Percentiles rank a stretch among this genome's conserved stretches.
These are phyloP conservation scores for Coprinellus aureogranulatus DNA, from an alignment of 768 basidiomycete species.

Conservation along the genomic window DNA sequence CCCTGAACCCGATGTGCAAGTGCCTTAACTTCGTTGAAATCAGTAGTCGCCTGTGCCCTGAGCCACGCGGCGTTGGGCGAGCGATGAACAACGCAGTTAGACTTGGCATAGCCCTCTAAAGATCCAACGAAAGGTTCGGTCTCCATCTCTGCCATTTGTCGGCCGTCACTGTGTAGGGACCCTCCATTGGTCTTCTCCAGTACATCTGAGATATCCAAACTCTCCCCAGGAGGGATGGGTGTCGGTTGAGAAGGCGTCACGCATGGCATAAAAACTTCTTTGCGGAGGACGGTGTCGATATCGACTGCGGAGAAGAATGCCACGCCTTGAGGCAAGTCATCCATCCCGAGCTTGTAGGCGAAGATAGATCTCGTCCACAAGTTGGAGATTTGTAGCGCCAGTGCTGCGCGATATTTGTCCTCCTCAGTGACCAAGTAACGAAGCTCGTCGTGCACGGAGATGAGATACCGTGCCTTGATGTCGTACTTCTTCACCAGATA, in stretches of 20 bases:
- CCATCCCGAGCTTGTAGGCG: constrained; percentile 91
- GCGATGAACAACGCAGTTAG: constrained; percentile 66
- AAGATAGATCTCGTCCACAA: constrained; percentile 92
- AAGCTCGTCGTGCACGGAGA: constrained; percentile 96
- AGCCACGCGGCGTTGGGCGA: constrained; percentile 64
- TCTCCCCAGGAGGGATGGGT: constrained; percentile 86
- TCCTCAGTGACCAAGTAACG: constrained; percentile 88
- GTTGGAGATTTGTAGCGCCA: constrained; percentile 93
- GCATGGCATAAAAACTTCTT: constrained; percentile 96
- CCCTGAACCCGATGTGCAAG: constrained; percentile 57
- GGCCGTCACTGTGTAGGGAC: constrained; percentile 59
- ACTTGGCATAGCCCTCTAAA: constrained; percentile 49
- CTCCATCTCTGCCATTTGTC: constrained; percentile 44
- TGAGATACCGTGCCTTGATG: constrained; percentile 88
- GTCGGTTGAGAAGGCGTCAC: constrained; percentile 87
- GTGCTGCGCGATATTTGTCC: constrained; percentile 85
- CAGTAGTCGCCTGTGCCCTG: constrained; percentile 71
- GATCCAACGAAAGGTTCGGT: constrained; percentile 25
- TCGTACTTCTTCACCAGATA: constrained; percentile 76
- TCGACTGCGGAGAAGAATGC: constrained; percentile 98
- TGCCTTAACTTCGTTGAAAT: constrained; percentile 68
- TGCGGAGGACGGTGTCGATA: constrained; percentile 84
- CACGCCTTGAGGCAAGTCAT: constrained; percentile 91
- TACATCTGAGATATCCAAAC: constrained; percentile 64
- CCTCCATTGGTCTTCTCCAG: constrained; percentile 70